Conservation (phyloP, 176 grass and related monocot species). For the Ensete glaucum region DNA sequence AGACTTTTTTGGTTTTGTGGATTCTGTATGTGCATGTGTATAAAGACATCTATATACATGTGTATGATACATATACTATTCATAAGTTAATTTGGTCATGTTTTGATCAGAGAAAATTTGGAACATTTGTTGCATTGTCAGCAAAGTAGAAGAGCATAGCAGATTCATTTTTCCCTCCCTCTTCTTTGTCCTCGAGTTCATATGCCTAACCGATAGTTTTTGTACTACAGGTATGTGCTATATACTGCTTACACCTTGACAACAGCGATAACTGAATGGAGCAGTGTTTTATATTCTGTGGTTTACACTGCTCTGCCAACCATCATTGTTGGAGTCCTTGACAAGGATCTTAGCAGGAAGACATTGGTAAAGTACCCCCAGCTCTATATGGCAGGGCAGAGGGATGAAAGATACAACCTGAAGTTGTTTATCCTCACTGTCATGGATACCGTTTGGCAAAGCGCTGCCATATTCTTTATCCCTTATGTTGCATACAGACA, state of each 20-base stretch:
- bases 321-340: slow-evolving; percentile 72
- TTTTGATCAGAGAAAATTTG: no score
- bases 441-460: slow-evolving; percentile 82
- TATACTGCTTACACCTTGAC: slow-evolving; percentile 75
- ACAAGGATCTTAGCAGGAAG: slow-evolving; percentile 70
- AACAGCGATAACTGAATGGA: slow-evolving; percentile 94
- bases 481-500: slow-evolving; percentile 77
- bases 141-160: no score
- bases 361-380: slow-evolving; percentile 81
- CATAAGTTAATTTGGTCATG: slow-evolving; percentile 11
- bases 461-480: slow-evolving; percentile 67
- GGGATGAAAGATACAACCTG: slow-evolving; percentile 80
- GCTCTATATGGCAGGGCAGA: slow-evolving; percentile 73
- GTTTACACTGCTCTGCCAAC: slow-evolving; percentile 84
- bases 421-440: slow-evolving; percentile 75
- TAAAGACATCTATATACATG: no score
- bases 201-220: slow-evolving; percentile 14
- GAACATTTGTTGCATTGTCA: no score
- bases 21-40: no score
- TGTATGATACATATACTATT: slow-evolving; percentile 1
- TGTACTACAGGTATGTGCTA: slow-evolving; percentile 72
- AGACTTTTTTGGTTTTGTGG: no score
- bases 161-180: no score
- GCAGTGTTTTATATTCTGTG: slow-evolving; percentile 77
- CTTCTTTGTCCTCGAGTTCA: no score